Base-by-base conservation (phyloP, 768 basidiomycete species). In the Tulasnella sp. region DNA sequence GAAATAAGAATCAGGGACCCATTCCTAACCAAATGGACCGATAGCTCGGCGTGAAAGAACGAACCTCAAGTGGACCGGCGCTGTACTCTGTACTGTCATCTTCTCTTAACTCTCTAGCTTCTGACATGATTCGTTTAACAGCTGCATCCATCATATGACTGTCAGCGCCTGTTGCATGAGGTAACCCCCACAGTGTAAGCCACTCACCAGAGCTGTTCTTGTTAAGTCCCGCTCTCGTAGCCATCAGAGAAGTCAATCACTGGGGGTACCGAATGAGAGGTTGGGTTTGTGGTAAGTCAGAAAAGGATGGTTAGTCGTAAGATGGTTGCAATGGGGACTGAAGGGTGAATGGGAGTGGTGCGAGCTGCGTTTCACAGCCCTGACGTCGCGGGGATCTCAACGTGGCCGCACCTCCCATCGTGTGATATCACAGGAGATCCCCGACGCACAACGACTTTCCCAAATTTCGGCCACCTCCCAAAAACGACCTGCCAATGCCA, bases 41-140 rank as follows among this genome's bases (percentile, higher is more conserved):
- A 31, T 42, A 8, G 31, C 31, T n/a, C 16, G 36, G 19, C 68
- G 14, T 40, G 18, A 68, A 44, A 31, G 58, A 74, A 88, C 87
- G 46, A 87, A 93, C 96, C 93, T 88, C 97, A 80, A 88, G 90
- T 83, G 87, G 96, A 0, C 86, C 92, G 24, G 96, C 97, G 78
- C 90, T 87, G 84, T 97, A 98, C 84, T 97, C 96, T 0, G 93
- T 92, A 75, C 90, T 92, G 79, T 93, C 91, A 85, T 97, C 96
- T 76, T 89, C 91, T 0, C 92, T 91, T 19, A 98, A 90, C 83
- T 99, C 97, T 80, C 91, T 88, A 5, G 96, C 96, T 85, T 99
- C 97, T 85, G 96, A 95, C 92, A 99, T 93, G 82, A 99, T 98
- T 46, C 97, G 92, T 87, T 98, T 98, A 76, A 98, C 94, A 77